Evolutionary conservation across 2,329 filamentous ascomycete genomes (phyloP), one percentile per base, ranked within the genome.

Genomic region (Cordyceps cicadae): DNA sequence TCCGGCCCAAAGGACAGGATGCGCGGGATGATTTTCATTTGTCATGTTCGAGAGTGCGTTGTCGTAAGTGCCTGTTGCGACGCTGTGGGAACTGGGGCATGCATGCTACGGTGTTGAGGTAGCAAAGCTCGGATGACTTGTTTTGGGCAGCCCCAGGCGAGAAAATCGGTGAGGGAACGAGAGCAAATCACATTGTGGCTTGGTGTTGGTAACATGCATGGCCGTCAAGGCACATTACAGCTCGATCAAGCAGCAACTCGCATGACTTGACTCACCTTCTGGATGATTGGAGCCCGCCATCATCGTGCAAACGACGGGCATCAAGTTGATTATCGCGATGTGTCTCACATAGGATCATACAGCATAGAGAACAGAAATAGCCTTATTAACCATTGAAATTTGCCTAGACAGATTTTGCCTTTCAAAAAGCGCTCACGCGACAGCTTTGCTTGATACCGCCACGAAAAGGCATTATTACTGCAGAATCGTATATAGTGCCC

Each of bases 131-230:
- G 56, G 56, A 45, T 59, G 24, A 5, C 56, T 34, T 49, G 24
- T 59, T 59, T 59, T 59, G 34, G 56, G 56, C n/a, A 59, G 48
- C 39, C 37, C 37, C 56, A 52, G 21, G 49, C 56, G 56, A 45
- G n/a, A 34, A 29, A 24, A 29, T 32, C 17, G 37, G 32, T 12
- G 21, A 24, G 17, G 1, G 24, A 21, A 12, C 12, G 17, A 5
- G 39, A 49, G 34, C n/a, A 21, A 17, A n/a, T 58, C 24, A 24
- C 24, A 24, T 24, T 24, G 21, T 37, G 15, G 19, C 6, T 15
- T 26, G 21, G n/a, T 14, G 12, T 17, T 32, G 24, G 11, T n/a
- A n/a, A 24, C 41, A 48, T 56, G 41, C 29, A 48, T 56, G 6
- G 19, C 29, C 32, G 3, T 7, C 3, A 26, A 26, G 19, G 24